phyloP scores from a whole-genome alignment of 73 alveolate species.

The Blepharisma japonicum region DNA sequence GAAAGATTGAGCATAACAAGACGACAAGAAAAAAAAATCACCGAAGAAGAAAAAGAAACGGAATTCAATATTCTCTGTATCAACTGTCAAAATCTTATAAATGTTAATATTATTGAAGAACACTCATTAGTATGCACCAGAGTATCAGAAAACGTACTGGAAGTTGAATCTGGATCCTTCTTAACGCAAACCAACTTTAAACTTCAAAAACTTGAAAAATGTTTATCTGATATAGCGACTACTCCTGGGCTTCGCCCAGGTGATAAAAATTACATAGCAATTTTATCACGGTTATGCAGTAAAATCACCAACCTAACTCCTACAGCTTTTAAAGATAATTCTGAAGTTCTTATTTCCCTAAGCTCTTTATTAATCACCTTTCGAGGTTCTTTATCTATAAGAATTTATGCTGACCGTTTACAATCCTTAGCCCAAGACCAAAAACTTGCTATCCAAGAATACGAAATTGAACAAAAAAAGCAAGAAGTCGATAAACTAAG shows the following conservation, averaged over 20 bases:
- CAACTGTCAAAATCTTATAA: constrained; percentile 14
- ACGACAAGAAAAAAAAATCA: too few relatives aligned
- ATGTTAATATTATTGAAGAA: not conserved
- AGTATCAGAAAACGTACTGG: not conserved
- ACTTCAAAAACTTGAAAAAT: constrained; percentile 11
- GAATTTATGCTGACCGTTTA: constrained; percentile 10
- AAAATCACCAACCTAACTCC: not conserved
- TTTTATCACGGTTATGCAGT: not conserved
- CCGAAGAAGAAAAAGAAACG: not conserved
- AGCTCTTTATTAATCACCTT: not conserved
- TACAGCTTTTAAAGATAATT: too few relatives aligned
- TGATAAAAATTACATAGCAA: not conserved
- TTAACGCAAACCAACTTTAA: not conserved
- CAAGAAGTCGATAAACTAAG: not conserved
- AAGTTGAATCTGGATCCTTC: constrained; percentile 13
- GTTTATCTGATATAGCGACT: not conserved
- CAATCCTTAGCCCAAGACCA: not conserved
- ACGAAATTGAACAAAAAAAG: not conserved
- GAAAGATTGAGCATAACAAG: too few relatives aligned
- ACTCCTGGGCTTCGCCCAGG: constrained; percentile 8
- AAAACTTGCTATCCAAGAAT: not conserved
- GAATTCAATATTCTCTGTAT: not conserved
- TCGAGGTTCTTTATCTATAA: not conserved
- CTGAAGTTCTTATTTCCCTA: not conserved
- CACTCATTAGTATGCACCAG: constrained; percentile 2